Conservation (phyloP, 2,329 filamentous ascomycete genomes). For the Mycosphaerelloides madeirae region DNA sequence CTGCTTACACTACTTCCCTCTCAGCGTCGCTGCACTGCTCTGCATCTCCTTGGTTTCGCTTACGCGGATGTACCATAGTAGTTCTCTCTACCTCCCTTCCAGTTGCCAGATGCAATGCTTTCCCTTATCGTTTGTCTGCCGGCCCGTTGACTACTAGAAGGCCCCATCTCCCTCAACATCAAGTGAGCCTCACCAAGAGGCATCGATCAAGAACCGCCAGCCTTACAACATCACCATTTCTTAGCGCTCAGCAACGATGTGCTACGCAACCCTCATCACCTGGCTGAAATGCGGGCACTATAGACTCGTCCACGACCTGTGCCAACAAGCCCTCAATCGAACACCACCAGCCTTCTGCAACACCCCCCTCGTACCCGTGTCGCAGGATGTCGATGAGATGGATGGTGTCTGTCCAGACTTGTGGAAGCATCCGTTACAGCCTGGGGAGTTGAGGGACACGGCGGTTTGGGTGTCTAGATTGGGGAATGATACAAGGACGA, state of each 20-base stretch:
- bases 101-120: no score
- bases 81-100: no score
- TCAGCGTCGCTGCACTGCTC: no score
- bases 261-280: neutral
- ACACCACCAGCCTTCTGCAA: neutral
- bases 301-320: neutral
- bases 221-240: neutral
- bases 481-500: neutral
- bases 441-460: neutral
- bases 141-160: no score
- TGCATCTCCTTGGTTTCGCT: no score
- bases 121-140: no score
- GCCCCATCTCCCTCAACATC: no score
- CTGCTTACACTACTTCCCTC: no score
- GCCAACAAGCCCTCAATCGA: neutral
- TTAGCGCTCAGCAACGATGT: neutral
- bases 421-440: conserved; percentile 1
- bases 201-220: neutral
- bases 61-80: no score
- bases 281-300: conserved; percentile 4
- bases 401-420: neutral
- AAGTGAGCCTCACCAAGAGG: no score
- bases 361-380: neutral
- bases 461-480: neutral
- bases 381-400: neutral